These are phyloP conservation scores for Glarea lozoyensis DNA, from an alignment of 495 filamentous ascomycete species.

Conservation along the genomic window DNA sequence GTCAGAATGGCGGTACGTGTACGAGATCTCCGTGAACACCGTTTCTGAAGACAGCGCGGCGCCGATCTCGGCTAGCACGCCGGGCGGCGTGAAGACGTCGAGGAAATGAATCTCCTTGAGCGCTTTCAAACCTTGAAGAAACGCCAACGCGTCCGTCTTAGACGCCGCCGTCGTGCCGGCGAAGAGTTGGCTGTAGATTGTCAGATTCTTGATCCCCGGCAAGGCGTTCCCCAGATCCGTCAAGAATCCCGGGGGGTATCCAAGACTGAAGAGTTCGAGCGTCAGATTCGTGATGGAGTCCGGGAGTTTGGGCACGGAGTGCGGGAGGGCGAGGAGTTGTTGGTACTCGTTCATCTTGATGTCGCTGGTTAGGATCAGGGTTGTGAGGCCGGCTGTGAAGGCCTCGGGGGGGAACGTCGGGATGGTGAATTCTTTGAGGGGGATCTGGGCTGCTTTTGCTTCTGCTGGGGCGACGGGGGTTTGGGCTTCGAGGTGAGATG, in stretches of 20 bases:
- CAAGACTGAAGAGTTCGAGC: conserved; percentile 34
- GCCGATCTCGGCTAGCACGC: conserved; percentile 19
- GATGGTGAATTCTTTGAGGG: conserved; percentile 28
- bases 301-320: conserved; percentile 15
- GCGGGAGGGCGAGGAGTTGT: conserved; percentile 2
- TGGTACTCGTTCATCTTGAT: conserved; percentile 16
- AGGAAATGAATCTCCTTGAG: conserved; percentile 31
- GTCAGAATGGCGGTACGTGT: conserved; percentile 27
- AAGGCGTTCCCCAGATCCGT: conserved; percentile 19
- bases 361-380: conserved; percentile 15
- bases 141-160: conserved; percentile 24
- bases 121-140: conserved; percentile 18
- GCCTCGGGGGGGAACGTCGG: conserved; percentile 45
- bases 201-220: conserved; percentile 25
- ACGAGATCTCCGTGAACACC: conserved; percentile 28
- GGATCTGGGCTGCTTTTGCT: conserved; percentile 29
- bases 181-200: conserved; percentile 29
- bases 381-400: conserved; percentile 15
- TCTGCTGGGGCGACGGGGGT: conserved; percentile 25
- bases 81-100: conserved; percentile 28
- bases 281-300: conserved; percentile 25
- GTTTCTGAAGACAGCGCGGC: conserved; percentile 7
- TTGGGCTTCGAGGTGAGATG: conserved; percentile 21
- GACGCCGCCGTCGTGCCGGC: conserved; percentile 25
- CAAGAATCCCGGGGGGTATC: conserved; percentile 32